phyloP scores from a whole-genome alignment of 305 asterid genomes.

The Rubia peregrina region DNA sequence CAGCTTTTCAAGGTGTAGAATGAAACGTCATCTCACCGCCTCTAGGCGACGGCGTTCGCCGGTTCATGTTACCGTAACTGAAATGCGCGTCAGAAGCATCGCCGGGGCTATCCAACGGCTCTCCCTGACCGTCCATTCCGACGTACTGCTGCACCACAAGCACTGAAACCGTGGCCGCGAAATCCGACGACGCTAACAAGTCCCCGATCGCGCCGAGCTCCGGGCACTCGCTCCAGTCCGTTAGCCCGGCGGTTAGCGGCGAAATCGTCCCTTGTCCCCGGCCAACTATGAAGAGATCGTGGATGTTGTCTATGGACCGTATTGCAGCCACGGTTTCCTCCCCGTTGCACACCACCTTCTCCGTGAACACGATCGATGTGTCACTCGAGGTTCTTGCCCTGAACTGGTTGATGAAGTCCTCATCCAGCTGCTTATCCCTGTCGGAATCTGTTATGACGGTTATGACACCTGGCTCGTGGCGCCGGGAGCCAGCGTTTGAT shows the following conservation, averaged over 20 bases:
- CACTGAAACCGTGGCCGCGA: slow-evolving; percentile 64
- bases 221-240: slow-evolving; percentile 95
- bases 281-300: slow-evolving; percentile 71
- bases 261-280: slow-evolving; percentile 61
- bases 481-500: background rate
- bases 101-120: slow-evolving; percentile 45
- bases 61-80: slow-evolving; percentile 16
- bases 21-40: slow-evolving; percentile 23
- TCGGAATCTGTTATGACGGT: slow-evolving; percentile 35
- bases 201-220: slow-evolving; percentile 94
- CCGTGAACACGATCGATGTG: slow-evolving; percentile 33
- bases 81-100: slow-evolving; percentile 22
- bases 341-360: slow-evolving; percentile 56
- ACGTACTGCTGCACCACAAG: slow-evolving; percentile 77
- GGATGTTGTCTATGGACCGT: slow-evolving; percentile 46
- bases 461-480: slow-evolving; percentile 21
- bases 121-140: slow-evolving; percentile 40
- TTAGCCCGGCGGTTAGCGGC: slow-evolving; percentile 70
- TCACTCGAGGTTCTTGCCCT: slow-evolving; percentile 32
- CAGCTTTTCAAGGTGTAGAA: slow-evolving; percentile 37
- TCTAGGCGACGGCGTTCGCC: slow-evolving; percentile 25
- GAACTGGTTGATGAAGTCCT: slow-evolving; percentile 55
- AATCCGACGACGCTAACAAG: slow-evolving; percentile 73
- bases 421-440: slow-evolving; percentile 51
- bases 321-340: slow-evolving; percentile 73